Base-by-base conservation (phyloP, 73 alveolate species). In the Uronychia binucleata region DNA sequence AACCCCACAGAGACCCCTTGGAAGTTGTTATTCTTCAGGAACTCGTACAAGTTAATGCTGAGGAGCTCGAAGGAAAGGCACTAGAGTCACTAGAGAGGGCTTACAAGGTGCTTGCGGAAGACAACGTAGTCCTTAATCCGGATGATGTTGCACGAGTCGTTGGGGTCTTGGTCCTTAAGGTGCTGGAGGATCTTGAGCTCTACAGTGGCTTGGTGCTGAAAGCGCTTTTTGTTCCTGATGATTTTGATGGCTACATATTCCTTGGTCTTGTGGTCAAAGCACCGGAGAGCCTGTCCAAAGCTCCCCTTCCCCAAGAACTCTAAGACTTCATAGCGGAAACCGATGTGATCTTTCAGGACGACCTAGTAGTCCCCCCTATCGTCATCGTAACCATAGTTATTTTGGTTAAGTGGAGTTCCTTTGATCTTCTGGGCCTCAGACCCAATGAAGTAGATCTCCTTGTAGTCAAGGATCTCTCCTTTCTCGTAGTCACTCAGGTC, bases 361-460 rank as follows among this genome's bases (percentile, higher is more conserved):
- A 93, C 94, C 88, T 88, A 88, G 92, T 97, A 97, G 89, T 97
- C 98, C 27, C 99, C 99, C 34, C 97, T 90, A 82, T 92, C 97
- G 80, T 97, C 99, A 82, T 97, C 98, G 86, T 93, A 94, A 34
- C 97, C 96, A 34, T 87, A 90, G 84, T 94, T 94, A 84, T 82
- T 67, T 19, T 84, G 81, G 26, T 94, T 34, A 28, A 80, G 87
- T 14, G 98, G 94, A 46, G 97, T 84, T 78, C 98, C 98, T 33
- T 93, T 92, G 58, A 94, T 86, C 76, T 94, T 94, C 28, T 83
- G 82, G n/a, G 95, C 94, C 46, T 91, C 94, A n/a, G 82, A 77
- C 27, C 98, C 98, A 1, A 94, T 34, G 89, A 77, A 94, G 82
- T 85, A 87, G 1, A 81, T 58, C 59, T 90, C 95, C 34, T 85